Evolutionary conservation across 2,329 filamentous ascomycete species (phyloP).

Genomic region (Dothideomycetes sp.): DNA sequence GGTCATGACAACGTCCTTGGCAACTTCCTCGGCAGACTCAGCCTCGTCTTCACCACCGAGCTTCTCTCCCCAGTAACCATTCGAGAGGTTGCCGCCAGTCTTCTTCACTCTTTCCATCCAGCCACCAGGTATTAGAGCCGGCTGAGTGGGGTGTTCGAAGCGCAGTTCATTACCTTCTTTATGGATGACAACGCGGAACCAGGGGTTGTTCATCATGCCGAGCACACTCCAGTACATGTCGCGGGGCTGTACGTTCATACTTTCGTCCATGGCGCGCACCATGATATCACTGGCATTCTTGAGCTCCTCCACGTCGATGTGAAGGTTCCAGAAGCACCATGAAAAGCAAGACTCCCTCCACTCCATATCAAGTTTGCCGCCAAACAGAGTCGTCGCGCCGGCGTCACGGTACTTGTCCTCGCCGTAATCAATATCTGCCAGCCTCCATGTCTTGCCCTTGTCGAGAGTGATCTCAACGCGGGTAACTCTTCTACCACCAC

Average conservation of each 20-base stretch:
- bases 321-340: slow-evolving; percentile 84
- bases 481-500: slow-evolving; percentile 73
- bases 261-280: slow-evolving; percentile 81
- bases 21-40: slow-evolving; percentile 35
- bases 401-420: slow-evolving; percentile 72
- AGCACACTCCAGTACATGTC: slow-evolving; percentile 96
- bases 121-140: slow-evolving; percentile 63
- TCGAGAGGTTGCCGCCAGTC: slow-evolving; percentile 64
- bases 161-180: slow-evolving; percentile 53
- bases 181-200: slow-evolving; percentile 72
- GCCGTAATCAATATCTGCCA: slow-evolving; percentile 69
- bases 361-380: slow-evolving; percentile 66
- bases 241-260: slow-evolving; percentile 72
- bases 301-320: slow-evolving; percentile 53
- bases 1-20: slow-evolving; percentile 65
- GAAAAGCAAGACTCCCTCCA: slow-evolving; percentile 77
- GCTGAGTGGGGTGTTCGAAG: slow-evolving; percentile 85
- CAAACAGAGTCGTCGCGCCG: slow-evolving; percentile 56
- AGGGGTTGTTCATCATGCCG: slow-evolving; percentile 97
- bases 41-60: slow-evolving; percentile 39
- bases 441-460: slow-evolving; percentile 66
- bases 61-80: slow-evolving; percentile 76
- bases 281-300: slow-evolving; percentile 59
- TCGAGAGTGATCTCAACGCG: slow-evolving; percentile 76
- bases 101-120: slow-evolving; percentile 94